Evolutionary conservation across 2,329 filamentous ascomycete species (phyloP), one percentile per base, ranked within the genome.

Genomic region (Chaetothyriales sp.): DNA sequence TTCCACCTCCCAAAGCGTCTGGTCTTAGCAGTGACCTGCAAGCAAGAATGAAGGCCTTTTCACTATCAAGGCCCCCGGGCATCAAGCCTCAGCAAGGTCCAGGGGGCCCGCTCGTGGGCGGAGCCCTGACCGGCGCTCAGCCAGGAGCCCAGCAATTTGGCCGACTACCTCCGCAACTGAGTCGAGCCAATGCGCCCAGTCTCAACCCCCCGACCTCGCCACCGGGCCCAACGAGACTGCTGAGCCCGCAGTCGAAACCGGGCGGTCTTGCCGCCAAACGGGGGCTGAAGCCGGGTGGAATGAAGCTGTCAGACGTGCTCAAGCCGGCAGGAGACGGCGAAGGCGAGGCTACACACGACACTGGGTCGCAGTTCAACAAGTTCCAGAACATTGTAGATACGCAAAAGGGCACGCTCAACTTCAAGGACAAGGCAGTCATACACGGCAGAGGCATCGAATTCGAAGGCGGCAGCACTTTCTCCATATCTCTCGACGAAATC

Each of bases 401-500:
- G 0, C 86, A 95, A 62, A 86, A 86, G 48, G 92, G 92, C 9
- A 93, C 84, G 60, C 74, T 98, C 55, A 93, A 83, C 7, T 98
- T 98, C 68, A 86, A 88, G 60, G 89, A 88, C 58, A 94, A 94
- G 58, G 92, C 92, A 9, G 80, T 87, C 3, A 85, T 98, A 49
- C 90, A 89, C 56, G 81, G 86, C 22, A 81, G 84, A 15, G 92
- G 92, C 22, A 89, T 98, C 55, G 84, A 96, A 63, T 98, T 98
- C 63, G 83, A 84, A 20, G 88, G 84, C 52, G 92, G 92, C 2
- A 84, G 83, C 49, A 87, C 81, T 18, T 96, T 98, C 68, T 87
- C 77, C 62, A 96, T 98, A 63, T 96, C 90, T 3, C 74, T 98
- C 43, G 90, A 98, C 63, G 90, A 98, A 66, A 85, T 98, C 5